These are phyloP conservation scores for Russula emetica DNA, from an alignment of 768 basidiomycete genomes.

Conservation along the genomic window DNA sequence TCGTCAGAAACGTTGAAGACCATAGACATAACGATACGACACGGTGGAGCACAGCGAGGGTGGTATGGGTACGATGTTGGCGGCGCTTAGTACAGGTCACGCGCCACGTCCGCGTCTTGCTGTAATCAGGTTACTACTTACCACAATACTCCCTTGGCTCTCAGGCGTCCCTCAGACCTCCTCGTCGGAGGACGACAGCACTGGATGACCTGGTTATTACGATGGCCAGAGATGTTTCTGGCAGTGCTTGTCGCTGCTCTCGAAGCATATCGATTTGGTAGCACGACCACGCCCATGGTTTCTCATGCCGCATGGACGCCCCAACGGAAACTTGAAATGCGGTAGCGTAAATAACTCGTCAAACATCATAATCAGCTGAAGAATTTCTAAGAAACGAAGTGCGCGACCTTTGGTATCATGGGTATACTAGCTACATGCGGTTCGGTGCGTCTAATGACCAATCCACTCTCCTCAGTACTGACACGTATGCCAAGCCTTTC, in stretches of 20 bases:
- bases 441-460: constrained; percentile 48
- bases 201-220: constrained; percentile 41
- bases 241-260: constrained; percentile 39
- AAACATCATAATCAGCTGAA: background rate
- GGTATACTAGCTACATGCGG: constrained; percentile 83
- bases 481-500: constrained; percentile 55
- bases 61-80: too few relatives aligned
- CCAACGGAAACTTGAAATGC: constrained; percentile 51
- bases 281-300: constrained; percentile 12
- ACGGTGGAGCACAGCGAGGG: too few relatives aligned
- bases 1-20: constrained; percentile 54
- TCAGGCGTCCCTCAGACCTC: constrained; percentile 13
- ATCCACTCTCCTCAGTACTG: constrained; percentile 25
- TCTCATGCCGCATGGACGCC: constrained; percentile 45
- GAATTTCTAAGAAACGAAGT: constrained; percentile 52
- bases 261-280: constrained; percentile 30
- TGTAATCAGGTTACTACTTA: background rate
- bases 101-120: background rate
- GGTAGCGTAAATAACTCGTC: constrained; percentile 39
- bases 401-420: constrained; percentile 84
- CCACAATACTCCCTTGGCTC: background rate
- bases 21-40: constrained; percentile 40
- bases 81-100: too few relatives aligned
- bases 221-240: constrained; percentile 50
- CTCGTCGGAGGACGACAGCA: constrained; percentile 23